These are phyloP conservation scores for Curvularia sp. DNA, from an alignment of 2,329 filamentous ascomycete species.

Conservation along the genomic window DNA sequence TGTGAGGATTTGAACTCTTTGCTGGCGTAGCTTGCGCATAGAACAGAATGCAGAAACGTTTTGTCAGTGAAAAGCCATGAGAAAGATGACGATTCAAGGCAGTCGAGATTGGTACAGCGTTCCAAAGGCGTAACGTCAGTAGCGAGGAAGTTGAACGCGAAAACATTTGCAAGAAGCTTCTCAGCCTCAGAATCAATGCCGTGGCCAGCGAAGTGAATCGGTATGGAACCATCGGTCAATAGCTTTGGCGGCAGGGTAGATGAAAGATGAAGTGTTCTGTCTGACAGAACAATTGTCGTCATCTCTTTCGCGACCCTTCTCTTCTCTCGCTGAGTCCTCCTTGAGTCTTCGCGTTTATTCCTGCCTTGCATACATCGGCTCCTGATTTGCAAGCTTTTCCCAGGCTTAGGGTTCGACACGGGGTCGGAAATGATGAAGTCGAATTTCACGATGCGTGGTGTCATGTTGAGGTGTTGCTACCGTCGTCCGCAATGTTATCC, in stretches of 20 bases:
- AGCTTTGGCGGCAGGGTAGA: not conserved
- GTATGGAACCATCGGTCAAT: not conserved
- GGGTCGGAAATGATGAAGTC: slow-evolving; percentile 1
- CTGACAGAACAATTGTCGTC: not conserved
- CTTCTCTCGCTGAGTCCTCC: slow-evolving; percentile 1
- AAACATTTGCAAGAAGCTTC: not conserved
- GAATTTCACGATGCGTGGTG: not conserved
- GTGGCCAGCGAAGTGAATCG: not conserved
- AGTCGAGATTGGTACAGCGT: slow-evolving; percentile 1
- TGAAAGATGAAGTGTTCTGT: not conserved
- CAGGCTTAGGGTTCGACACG: not conserved
- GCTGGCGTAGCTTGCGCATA: not conserved
- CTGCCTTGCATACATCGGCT: slow-evolving; percentile 2
- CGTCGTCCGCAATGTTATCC: slow-evolving; percentile 2
- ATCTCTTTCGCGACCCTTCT: not conserved
- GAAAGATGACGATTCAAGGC: not conserved
- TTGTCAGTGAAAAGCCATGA: not conserved
- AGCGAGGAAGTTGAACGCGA: not conserved
- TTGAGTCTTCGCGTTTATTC: slow-evolving; percentile 1
- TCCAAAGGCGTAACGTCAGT: slow-evolving; percentile 1
- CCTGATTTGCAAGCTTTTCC: not conserved
- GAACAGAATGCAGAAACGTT: not conserved
- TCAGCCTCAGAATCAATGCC: not conserved
- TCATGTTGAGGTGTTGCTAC: not conserved
- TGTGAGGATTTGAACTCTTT: not conserved